A percentile compares a stretch with the other conserved stretches of the same genome.
Evolutionary conservation across 1,284 basidiomycete genomes (phyloP).

Genomic region (Ceratobasidium sp.): DNA sequence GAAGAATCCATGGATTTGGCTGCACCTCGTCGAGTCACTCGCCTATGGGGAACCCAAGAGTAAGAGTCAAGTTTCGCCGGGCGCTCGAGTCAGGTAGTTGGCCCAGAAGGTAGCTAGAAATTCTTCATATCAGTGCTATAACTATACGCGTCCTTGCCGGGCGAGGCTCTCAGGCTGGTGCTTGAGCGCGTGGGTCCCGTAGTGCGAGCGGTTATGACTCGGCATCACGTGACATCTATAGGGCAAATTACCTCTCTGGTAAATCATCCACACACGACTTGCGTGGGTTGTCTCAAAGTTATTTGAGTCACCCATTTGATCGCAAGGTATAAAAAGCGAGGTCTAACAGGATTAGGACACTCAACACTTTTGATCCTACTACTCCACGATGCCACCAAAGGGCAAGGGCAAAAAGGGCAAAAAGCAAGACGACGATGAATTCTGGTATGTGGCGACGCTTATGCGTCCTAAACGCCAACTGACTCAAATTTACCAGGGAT

Average conservation of each 20-base stretch:
- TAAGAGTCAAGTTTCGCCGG: no score
- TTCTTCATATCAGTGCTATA: no score
- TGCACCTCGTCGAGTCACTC: no score
- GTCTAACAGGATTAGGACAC: not conserved
- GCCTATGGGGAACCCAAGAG: no score
- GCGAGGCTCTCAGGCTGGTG: no score
- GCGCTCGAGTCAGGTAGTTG: no score
- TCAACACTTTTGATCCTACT: not conserved
- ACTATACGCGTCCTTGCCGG: no score
- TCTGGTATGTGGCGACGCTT: slow-evolving; percentile 63
- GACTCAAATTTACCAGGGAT: slow-evolving; percentile 59
- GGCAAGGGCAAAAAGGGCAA: slow-evolving; percentile 87
- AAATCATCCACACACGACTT: slow-evolving; percentile 11
- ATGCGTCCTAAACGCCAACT: slow-evolving; percentile 11
- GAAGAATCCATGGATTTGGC: no score
- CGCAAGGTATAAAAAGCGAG: not conserved
- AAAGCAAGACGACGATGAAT: slow-evolving; percentile 74
- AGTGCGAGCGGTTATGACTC: not conserved
- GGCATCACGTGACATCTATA: not conserved
- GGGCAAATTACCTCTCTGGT: slow-evolving; percentile 15
- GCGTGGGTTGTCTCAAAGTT: not conserved
- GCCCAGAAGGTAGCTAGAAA: not conserved
- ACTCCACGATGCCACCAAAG: slow-evolving; percentile 76
- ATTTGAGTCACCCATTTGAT: not conserved
- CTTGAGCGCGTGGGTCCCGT: not conserved